Evolutionary conservation across 306 rosid species (phyloP).

Genomic region (Luffa acutangula): DNA sequence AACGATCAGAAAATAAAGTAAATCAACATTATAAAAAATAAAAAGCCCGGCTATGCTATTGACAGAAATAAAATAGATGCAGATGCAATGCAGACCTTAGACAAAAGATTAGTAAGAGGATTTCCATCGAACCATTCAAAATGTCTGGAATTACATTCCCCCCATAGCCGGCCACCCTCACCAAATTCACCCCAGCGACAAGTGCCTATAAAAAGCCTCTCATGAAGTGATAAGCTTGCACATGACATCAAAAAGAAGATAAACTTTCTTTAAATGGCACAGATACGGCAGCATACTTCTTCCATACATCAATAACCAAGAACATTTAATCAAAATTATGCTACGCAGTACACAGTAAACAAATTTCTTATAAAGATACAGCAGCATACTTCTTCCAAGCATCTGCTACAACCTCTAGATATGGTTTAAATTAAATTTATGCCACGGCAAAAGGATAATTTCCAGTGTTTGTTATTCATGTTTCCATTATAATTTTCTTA

Average conservation of each 20-base stretch:
- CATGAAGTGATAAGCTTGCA: neutral
- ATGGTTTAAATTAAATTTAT: neutral
- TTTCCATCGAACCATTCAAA: constrained; percentile 92
- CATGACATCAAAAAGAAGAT: neutral
- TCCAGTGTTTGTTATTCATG: neutral
- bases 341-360: neutral
- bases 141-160: constrained; percentile 74
- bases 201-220: constrained; percentile 44
- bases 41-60: neutral
- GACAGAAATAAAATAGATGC: constrained; percentile 3
- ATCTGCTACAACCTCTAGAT: neutral
- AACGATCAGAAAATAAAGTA: constrained; percentile 8
- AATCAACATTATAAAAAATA: constrained; percentile 5
- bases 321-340: neutral
- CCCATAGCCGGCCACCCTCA: constrained; percentile 96
- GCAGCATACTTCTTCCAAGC: neutral
- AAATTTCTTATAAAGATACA: neutral
- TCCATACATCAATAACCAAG: neutral
- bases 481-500: neutral
- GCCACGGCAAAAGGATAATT: neutral
- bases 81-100: constrained; percentile 42
- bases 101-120: constrained; percentile 51
- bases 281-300: neutral
- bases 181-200: constrained; percentile 86
- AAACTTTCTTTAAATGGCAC: neutral